These are phyloP conservation scores for Cerioporus squamosus DNA, from an alignment of 1,284 basidiomycete species.

Conservation along the genomic window DNA sequence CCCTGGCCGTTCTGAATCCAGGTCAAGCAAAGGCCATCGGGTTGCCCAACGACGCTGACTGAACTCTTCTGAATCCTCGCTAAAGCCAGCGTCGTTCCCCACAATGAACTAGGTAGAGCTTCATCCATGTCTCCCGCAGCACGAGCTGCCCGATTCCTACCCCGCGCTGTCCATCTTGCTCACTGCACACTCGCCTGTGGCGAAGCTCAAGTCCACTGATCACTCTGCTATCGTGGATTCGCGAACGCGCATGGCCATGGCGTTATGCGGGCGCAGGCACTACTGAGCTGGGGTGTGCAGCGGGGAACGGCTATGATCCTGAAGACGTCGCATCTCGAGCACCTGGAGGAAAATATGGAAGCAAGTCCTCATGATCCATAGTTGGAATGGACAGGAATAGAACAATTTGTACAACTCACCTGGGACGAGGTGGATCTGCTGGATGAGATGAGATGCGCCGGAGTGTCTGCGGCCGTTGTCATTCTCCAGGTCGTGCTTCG, in stretches of 20 bases:
- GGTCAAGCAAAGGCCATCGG: too few species aligned
- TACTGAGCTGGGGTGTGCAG: conserved; percentile 55
- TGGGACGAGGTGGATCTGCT: conserved; percentile 44
- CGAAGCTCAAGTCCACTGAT: conserved; percentile 26
- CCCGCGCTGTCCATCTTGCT: conserved; percentile 47
- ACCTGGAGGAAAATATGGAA: conserved; percentile 51
- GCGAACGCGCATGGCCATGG: conserved; percentile 43
- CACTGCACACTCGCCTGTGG: conserved; percentile 71
- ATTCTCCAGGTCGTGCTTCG: conserved; percentile 37
- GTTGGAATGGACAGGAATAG: too few species aligned
- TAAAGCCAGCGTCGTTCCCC: conserved; percentile 40
- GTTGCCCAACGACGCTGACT: too few species aligned
- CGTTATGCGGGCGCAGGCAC: conserved; percentile 54
- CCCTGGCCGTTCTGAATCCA: conserved; percentile 42
- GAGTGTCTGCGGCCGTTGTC: conserved; percentile 42
- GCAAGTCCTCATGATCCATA: too few species aligned
- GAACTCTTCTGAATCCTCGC: too few species aligned
- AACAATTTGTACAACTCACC: conserved; percentile 39
- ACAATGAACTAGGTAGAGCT: conserved; percentile 60
- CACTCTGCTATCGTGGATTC: conserved; percentile 43
- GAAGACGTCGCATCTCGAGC: conserved; percentile 48
- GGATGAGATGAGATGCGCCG: conserved; percentile 50
- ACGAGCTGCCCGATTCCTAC: conserved; percentile 51
- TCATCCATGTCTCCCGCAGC: conserved; percentile 50
- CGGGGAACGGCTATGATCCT: conserved; percentile 46